These are phyloP conservation scores for Oldenlandia corymbosa DNA, from an alignment of 257 asterid genomes.

Conservation along the genomic window DNA sequence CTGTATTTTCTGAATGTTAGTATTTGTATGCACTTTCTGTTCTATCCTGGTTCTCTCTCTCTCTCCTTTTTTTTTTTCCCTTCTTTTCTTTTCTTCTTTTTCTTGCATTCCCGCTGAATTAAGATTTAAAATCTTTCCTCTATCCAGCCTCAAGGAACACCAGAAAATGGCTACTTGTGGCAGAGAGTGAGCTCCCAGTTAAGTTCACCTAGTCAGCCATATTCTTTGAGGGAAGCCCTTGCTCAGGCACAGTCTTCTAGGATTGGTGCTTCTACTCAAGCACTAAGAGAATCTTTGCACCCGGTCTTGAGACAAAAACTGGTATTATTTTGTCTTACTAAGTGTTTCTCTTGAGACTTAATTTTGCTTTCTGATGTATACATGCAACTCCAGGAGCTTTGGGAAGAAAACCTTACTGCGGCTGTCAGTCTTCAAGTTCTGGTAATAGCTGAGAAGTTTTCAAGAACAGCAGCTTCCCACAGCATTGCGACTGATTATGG, in stretches of 20 bases:
- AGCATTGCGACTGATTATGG: constrained; percentile 95
- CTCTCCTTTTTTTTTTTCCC: too few relatives aligned
- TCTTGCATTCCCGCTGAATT: background rate
- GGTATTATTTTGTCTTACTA: constrained; percentile 36
- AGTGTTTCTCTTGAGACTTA: background rate
- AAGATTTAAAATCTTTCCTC: constrained; percentile 22
- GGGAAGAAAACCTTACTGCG: constrained; percentile 98
- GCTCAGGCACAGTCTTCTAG: constrained; percentile 99
- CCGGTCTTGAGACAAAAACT: constrained; percentile 93
- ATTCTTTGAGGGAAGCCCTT: constrained; percentile 93
- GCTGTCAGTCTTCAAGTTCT: constrained; percentile 92
- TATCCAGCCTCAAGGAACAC: constrained; percentile 93
- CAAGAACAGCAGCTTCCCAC: constrained; percentile 69
- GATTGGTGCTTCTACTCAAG: constrained; percentile 92
- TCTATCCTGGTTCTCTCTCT: too few relatives aligned
- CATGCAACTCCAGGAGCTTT: constrained; percentile 69
- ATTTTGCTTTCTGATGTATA: constrained; percentile 1
- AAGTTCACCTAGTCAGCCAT: constrained; percentile 98
- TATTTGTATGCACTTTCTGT: too few relatives aligned
- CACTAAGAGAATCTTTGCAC: constrained; percentile 92
- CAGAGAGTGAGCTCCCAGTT: constrained; percentile 92
- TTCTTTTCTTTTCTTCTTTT: constrained; percentile 5
- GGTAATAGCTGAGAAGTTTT: constrained; percentile 79
- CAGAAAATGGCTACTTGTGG: constrained; percentile 98
- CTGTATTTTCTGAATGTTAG: constrained; percentile 5